Conservation (phyloP, 352 stramenopile species). For the Plasmopara muralis region DNA sequence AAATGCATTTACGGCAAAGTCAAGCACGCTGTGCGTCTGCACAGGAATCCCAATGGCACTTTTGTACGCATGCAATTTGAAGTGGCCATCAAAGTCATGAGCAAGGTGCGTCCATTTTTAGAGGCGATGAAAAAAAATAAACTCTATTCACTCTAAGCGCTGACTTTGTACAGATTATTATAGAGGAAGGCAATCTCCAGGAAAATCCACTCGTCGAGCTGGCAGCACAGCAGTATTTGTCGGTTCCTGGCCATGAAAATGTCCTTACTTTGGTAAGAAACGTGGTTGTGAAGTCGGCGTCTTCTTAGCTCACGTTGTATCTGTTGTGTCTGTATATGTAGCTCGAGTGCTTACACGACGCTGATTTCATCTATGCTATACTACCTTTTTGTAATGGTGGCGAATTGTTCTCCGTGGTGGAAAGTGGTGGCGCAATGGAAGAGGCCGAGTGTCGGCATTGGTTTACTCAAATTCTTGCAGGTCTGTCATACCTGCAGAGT, state of each 20-base stretch:
- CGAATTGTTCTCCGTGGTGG: slow-evolving; percentile 78
- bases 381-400: slow-evolving; percentile 81
- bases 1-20: slow-evolving; percentile 88
- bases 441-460: slow-evolving; percentile 72
- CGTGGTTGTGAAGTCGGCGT: not conserved
- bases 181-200: slow-evolving; percentile 80
- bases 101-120: slow-evolving; percentile 41
- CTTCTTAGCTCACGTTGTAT: not conserved
- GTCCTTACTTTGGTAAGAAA: slow-evolving; percentile 67
- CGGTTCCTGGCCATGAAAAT: slow-evolving; percentile 71
- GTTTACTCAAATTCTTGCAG: slow-evolving; percentile 77
- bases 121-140: not conserved
- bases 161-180: slow-evolving; percentile 51
- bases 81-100: slow-evolving; percentile 86
- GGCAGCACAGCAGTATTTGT: slow-evolving; percentile 79
- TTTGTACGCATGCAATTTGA: slow-evolving; percentile 77
- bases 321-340: slow-evolving; percentile 11
- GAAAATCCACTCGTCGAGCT: slow-evolving; percentile 85
- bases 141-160: not conserved
- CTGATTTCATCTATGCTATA: slow-evolving; percentile 81
- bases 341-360: slow-evolving; percentile 78
- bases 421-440: slow-evolving; percentile 74
- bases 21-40: slow-evolving; percentile 80
- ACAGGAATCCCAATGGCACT: slow-evolving; percentile 61
- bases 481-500: slow-evolving; percentile 75